Evolutionary conservation across 1,284 basidiomycete genomes (phyloP).

Genomic region (Apiotrichum montevideense): DNA sequence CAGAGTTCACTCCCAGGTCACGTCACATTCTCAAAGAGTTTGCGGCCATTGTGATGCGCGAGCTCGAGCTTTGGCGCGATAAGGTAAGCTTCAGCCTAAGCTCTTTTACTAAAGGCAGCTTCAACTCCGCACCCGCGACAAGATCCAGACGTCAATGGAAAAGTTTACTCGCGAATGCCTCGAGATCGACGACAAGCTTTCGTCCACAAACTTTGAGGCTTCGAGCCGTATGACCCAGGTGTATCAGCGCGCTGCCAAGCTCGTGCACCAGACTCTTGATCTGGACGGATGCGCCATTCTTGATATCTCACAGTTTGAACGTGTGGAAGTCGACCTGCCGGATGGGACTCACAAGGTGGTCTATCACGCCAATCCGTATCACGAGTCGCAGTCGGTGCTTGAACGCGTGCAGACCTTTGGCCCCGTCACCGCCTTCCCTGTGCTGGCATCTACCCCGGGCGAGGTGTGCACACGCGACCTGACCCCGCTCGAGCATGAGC

Average conservation of each 20-base stretch:
- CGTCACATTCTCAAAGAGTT: slow-evolving; percentile 92
- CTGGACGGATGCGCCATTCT: slow-evolving; percentile 85
- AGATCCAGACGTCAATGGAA: slow-evolving; percentile 94
- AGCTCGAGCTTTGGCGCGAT: slow-evolving; percentile 90
- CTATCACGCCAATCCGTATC: slow-evolving; percentile 46
- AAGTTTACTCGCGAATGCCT: slow-evolving; percentile 90
- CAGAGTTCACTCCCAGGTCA: slow-evolving; percentile 81
- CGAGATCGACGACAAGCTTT: slow-evolving; percentile 64
- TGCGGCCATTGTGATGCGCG: slow-evolving; percentile 82
- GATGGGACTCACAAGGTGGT: slow-evolving; percentile 47
- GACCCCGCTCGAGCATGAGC: slow-evolving; percentile 62
- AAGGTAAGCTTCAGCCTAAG: neutral
- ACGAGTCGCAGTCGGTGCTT: slow-evolving; percentile 54
- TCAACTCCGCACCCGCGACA: slow-evolving; percentile 80
- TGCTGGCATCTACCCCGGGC: slow-evolving; percentile 26
- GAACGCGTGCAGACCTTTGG: slow-evolving; percentile 58
- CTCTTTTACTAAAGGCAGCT: slow-evolving; percentile 54
- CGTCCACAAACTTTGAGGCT: slow-evolving; percentile 31
- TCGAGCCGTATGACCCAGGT: slow-evolving; percentile 75
- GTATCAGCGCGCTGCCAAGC: slow-evolving; percentile 79
- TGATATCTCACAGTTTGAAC: slow-evolving; percentile 89
- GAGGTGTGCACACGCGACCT: slow-evolving; percentile 44
- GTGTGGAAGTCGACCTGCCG: slow-evolving; percentile 54
- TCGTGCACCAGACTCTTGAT: slow-evolving; percentile 82
- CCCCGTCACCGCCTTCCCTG: slow-evolving; percentile 32